These are phyloP conservation scores for Penicillium riverlandense DNA, from an alignment of 495 filamentous ascomycete species.

Conservation along the genomic window DNA sequence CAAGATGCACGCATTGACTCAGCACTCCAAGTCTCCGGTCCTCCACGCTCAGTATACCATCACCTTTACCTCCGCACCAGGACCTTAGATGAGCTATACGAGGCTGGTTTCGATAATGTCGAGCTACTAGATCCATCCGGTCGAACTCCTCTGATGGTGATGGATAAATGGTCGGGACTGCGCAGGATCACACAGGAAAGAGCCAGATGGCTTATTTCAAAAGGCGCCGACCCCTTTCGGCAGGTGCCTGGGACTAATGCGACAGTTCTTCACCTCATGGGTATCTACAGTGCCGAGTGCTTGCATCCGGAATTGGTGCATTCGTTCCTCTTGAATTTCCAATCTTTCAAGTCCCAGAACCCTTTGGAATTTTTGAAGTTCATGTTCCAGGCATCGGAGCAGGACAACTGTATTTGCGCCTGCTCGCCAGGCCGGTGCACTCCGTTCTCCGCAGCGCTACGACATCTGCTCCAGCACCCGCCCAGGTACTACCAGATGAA, in stretches of 20 bases:
- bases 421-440: background rate
- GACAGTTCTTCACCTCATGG: background rate
- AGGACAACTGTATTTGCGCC: slow-evolving; percentile 1
- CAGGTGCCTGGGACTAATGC: background rate
- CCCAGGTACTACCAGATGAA: background rate
- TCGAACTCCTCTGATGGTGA: background rate
- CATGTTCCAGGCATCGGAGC: background rate
- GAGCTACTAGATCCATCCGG: background rate
- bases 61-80: too few relatives aligned
- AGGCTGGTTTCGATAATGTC: background rate
- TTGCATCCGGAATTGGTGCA: background rate
- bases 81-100: too few relatives aligned
- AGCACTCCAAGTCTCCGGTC: too few relatives aligned
- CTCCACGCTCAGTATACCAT: too few relatives aligned
- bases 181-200: background rate
- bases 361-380: background rate
- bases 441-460: background rate
- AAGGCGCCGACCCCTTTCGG: background rate
- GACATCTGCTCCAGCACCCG: background rate
- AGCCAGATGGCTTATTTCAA: background rate
- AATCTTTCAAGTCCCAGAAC: background rate
- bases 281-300: background rate
- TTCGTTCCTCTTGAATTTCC: background rate
- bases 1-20: too few relatives aligned
- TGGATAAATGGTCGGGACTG: background rate